phyloP scores from a whole-genome alignment of 2,329 filamentous ascomycete genomes.

The Talaromyces islandicus region DNA sequence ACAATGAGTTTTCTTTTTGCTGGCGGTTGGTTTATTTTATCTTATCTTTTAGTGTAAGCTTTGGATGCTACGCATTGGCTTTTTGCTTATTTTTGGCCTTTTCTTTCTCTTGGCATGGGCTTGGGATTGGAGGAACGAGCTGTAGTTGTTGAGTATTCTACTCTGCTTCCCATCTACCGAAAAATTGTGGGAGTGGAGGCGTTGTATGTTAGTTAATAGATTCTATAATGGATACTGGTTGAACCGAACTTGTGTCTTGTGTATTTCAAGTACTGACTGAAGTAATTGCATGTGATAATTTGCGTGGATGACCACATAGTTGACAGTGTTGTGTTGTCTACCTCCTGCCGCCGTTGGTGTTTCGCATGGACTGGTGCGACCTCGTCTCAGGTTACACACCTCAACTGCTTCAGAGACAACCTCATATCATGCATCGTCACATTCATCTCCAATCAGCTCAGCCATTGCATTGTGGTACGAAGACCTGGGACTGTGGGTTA shows the following conservation, averaged over 20 bases:
- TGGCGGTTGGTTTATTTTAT: not conserved
- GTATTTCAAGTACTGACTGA: not conserved
- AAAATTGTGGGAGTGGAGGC: not conserved
- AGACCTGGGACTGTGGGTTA: not conserved
- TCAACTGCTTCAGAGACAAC: not conserved
- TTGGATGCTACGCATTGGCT: not conserved
- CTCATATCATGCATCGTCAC: not conserved
- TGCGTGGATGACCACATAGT: not conserved
- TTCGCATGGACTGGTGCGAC: not conserved
- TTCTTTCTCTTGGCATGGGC: not conserved
- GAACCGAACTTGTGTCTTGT: not conserved
- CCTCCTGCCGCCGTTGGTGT: not conserved
- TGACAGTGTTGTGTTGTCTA: too few relatives aligned
- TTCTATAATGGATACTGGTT: slow-evolving; percentile 3
- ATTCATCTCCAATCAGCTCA: not conserved
- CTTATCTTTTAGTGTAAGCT: not conserved
- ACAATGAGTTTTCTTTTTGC: slow-evolving; percentile 5
- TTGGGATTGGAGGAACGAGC: not conserved
- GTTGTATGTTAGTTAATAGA: slow-evolving; percentile 12
- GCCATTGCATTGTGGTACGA: not conserved
- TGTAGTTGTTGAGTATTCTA: not conserved
- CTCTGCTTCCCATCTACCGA: not conserved
- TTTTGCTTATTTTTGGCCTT: slow-evolving; percentile 5
- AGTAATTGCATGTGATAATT: not conserved
- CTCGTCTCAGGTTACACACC: not conserved